These are phyloP conservation scores for Phaeosphaeriaceae sp. DNA, from an alignment of 2,329 filamentous ascomycete species.

Conservation along the genomic window DNA sequence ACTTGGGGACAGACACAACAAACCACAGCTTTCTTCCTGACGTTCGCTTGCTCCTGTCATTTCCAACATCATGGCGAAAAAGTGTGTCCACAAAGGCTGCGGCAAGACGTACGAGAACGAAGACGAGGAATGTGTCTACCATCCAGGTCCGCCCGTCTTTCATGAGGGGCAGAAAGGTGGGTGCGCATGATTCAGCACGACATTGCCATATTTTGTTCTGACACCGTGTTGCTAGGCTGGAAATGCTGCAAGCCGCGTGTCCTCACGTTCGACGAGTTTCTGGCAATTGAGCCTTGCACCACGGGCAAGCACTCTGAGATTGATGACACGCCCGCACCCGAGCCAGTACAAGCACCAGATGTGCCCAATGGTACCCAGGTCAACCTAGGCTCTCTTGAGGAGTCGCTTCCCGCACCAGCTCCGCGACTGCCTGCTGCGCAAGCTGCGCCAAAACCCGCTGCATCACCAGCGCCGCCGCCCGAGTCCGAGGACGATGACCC, in stretches of 20 bases:
- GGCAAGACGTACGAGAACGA: conserved; percentile 84
- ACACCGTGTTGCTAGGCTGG: conserved; percentile 72
- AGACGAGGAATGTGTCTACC: conserved; percentile 86
- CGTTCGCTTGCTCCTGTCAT: conserved; percentile 6
- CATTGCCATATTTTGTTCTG: conserved; percentile 6
- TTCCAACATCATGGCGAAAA: conserved; percentile 67
- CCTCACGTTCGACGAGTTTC: conserved; percentile 97
- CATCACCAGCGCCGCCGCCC: conserved; percentile 47
- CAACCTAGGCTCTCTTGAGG: conserved; percentile 39
- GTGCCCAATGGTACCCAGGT: conserved; percentile 46
- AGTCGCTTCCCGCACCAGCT: conserved; percentile 40
- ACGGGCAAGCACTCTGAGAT: conserved; percentile 90
- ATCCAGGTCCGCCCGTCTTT: conserved; percentile 88
- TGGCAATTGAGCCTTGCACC: conserved; percentile 89
- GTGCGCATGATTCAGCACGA: conserved; percentile 9
- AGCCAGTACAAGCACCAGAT: conserved; percentile 57
- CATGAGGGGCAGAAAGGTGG: conserved; percentile 98
- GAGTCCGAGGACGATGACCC: conserved; percentile 85
- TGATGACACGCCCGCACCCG: conserved; percentile 69
- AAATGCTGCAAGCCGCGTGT: conserved; percentile 98
- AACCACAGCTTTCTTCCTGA: conserved; percentile 12
- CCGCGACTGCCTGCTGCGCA: conserved; percentile 43
- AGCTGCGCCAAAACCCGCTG: conserved; percentile 29
- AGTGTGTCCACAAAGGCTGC: conserved; percentile 97
- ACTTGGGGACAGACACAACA: conserved; percentile 12